Base-by-base conservation (phyloP, 148 eudicot species). In the Chenopodium formosanum region DNA sequence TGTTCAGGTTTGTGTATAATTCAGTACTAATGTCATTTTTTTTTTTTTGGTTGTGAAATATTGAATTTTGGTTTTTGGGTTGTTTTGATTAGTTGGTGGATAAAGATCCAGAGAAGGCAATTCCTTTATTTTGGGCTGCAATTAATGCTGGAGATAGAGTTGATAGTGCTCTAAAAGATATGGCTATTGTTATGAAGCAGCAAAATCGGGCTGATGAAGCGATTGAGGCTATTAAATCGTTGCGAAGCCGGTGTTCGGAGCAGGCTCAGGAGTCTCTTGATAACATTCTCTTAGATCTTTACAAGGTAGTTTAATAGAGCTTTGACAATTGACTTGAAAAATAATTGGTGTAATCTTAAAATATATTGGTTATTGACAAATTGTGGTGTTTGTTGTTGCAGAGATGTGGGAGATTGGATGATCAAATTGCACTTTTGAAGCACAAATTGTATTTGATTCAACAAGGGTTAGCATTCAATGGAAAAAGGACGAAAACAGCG, bases 371-470 rank as follows among this genome's bases (percentile, higher is more conserved):
- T 0, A 14, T 60, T 31, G 58, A 37, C 6, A 40, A 63, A n/a
- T 81, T 60, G 2, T 79, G 44, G 32, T 77, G 14, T 34, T 78
- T 23, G 48, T 62, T 34, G 64, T 4, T 68, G 37, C 90, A 94
- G 99, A 89, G 95, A 89, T 97, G 99, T 90, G 99, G 99, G 81
- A 92, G 99, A 86, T 92, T 94, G 88, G 97, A 92, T 88, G 97
- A 97, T 77, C 99, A 97, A 77, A 83, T 94, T n/a, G 86, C 89
- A 29, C 53, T 97, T 44, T 73, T 94, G 87, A 90, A 89, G 80
- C 98, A 87, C 76, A 97, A 97, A 74, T 81, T 94, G 82, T 97
- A 82, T 80, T 85, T 97, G 82, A 97, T 97, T 80, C 97, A 97
- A 70, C 94, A 97, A 91, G 98, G 99, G 2, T 80, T 94, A 85